phyloP scores from a whole-genome alignment of 2,329 filamentous ascomycete species.

The Ilyonectria mors-panacis region DNA sequence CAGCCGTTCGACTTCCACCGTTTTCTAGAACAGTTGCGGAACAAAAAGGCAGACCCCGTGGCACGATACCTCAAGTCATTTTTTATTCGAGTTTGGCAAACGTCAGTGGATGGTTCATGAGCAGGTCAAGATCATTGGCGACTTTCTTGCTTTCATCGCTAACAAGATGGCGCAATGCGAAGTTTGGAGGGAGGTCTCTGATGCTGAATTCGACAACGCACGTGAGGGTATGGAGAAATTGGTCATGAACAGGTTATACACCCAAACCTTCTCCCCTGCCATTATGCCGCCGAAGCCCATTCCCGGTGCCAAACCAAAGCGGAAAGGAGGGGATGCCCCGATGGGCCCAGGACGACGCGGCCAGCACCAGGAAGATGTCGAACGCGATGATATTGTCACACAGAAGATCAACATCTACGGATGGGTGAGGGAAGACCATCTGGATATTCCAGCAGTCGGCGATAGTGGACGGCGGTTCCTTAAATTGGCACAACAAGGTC shows the following conservation, averaged over 20 bases:
- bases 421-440: slow-evolving; percentile 93
- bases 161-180: slow-evolving; percentile 99
- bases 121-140: slow-evolving; percentile 98
- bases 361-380: slow-evolving; percentile 98
- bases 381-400: slow-evolving; percentile 93
- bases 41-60: slow-evolving; percentile 97
- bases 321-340: slow-evolving; percentile 76
- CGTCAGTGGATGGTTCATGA: slow-evolving; percentile 99
- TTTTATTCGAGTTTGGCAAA: slow-evolving; percentile 94
- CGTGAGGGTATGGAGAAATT: slow-evolving; percentile 99
- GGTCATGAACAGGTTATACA: slow-evolving; percentile 97
- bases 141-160: slow-evolving; percentile 95
- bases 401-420: slow-evolving; percentile 98
- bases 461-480: slow-evolving; percentile 92
- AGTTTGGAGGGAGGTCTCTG: slow-evolving; percentile 95
- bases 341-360: slow-evolving; percentile 88
- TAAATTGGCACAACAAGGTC: slow-evolving; percentile 88
- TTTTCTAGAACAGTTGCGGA: slow-evolving; percentile 94
- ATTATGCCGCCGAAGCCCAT: slow-evolving; percentile 86
- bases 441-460: slow-evolving; percentile 89
- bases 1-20: slow-evolving; percentile 97
- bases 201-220: slow-evolving; percentile 98
- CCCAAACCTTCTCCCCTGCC: slow-evolving; percentile 95
- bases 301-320: slow-evolving; percentile 76
- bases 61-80: slow-evolving; percentile 97